A percentile compares a stretch with the other conserved stretches of the same genome.
phyloP scores from a whole-genome alignment of 176 grass and related monocot genomes.

The Saccharum officinarum region DNA sequence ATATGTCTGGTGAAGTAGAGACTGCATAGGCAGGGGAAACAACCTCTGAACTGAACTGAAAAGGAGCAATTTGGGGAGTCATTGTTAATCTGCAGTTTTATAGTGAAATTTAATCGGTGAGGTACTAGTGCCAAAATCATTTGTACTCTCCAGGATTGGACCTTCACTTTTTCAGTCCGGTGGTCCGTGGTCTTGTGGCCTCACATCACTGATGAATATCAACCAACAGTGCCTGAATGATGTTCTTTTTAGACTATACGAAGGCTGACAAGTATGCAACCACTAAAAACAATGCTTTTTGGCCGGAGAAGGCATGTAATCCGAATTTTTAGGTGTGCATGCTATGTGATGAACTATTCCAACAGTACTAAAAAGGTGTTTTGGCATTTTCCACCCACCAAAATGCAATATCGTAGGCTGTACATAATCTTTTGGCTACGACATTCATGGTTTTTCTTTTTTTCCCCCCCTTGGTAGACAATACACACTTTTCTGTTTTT shows the following conservation, averaged over 20 bases:
- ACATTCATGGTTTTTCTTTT: not conserved
- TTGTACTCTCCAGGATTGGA: constrained; percentile 23
- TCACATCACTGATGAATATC: not conserved
- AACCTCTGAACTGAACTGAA: not conserved
- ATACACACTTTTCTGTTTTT: not conserved
- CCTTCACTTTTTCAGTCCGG: not conserved
- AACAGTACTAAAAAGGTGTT: not conserved
- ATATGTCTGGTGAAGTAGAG: not conserved
- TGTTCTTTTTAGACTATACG: not conserved
- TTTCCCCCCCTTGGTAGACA: not conserved
- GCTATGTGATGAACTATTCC: not conserved
- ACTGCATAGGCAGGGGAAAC: not conserved
- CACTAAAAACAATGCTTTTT: not conserved
- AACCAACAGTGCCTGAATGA: not conserved
- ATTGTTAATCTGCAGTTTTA: not conserved
- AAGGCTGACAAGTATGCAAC: not conserved
- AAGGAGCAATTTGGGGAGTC: not conserved
- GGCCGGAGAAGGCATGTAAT: not conserved
- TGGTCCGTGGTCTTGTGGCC: not conserved
- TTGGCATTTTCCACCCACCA: not conserved
- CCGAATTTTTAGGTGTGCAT: not conserved
- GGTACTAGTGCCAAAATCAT: not conserved
- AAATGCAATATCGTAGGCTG: not conserved
- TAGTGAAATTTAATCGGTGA: not conserved
- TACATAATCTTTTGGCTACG: not conserved